Evolutionary conservation across 805 yeast species (phyloP).

Genomic region (Debaryomyces hansenii): DNA sequence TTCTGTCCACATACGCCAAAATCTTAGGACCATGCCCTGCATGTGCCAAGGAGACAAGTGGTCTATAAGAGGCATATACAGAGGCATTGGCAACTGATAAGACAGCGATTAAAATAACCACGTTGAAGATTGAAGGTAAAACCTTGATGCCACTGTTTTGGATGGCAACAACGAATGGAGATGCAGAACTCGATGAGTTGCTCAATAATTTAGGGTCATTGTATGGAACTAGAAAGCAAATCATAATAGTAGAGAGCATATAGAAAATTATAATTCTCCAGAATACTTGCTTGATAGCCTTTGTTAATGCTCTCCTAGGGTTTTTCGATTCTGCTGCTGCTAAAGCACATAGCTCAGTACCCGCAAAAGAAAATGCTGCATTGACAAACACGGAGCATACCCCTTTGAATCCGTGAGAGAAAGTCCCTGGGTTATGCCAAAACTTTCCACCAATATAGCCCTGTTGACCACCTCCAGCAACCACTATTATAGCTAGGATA

Average conservation of each 20-base stretch:
- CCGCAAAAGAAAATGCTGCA: conserved; percentile 38
- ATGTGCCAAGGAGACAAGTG: conserved; percentile 66
- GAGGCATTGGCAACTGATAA: conserved; percentile 78
- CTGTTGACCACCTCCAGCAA: conserved; percentile 37
- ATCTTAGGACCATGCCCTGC: conserved; percentile 66
- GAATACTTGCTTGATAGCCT: conserved; percentile 44
- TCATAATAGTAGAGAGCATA: conserved; percentile 30
- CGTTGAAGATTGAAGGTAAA: conserved; percentile 72
- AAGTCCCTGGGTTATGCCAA: conserved; percentile 35
- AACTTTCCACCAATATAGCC: conserved; percentile 33
- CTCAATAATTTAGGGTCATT: conserved; percentile 46
- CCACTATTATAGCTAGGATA: conserved; percentile 33
- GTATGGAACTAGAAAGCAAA: conserved; percentile 51
- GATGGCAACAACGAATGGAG: conserved; percentile 77
- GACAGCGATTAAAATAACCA: conserved; percentile 70
- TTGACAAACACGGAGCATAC: conserved; percentile 39
- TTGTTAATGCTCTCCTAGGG: conserved; percentile 40
- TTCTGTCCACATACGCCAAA: conserved; percentile 40
- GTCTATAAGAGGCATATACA: conserved; percentile 70
- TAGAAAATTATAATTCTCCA: conserved; percentile 44
- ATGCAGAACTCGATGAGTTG: conserved; percentile 52
- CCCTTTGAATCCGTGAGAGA: conserved; percentile 39
- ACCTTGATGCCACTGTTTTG: conserved; percentile 60
- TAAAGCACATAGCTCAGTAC: conserved; percentile 38
- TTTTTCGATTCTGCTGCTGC: conserved; percentile 41